Percentiles rank a stretch among this genome's conserved stretches.
Conservation (phyloP, 1,139 yeast genomes). For the Pichiaceae sp. region DNA sequence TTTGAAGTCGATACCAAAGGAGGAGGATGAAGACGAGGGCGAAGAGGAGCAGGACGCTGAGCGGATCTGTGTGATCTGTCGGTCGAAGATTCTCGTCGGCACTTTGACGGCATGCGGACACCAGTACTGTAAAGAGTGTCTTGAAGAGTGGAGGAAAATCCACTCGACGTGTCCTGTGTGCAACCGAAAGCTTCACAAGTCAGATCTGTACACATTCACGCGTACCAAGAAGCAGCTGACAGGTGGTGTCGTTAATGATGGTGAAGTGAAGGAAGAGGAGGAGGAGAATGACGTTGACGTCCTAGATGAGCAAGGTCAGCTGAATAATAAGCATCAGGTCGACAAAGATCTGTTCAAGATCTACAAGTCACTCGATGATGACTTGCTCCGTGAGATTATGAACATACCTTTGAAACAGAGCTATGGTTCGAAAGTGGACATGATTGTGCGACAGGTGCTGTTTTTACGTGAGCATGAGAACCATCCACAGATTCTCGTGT, state of each 20-base stretch:
- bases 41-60: constrained; percentile 25
- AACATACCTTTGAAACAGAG: constrained; percentile 25
- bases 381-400: constrained; percentile 36
- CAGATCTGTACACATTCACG: constrained; percentile 53
- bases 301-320: constrained; percentile 5
- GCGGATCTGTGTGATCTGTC: constrained; percentile 68
- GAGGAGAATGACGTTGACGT: constrained; percentile 5
- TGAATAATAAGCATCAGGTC: constrained; percentile 10
- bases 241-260: constrained; percentile 33
- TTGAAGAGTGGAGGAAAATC: constrained; percentile 55
- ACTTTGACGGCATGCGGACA: constrained; percentile 86
- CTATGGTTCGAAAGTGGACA: constrained; percentile 81
- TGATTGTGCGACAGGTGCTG: constrained; percentile 63
- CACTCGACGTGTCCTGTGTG: constrained; percentile 71
- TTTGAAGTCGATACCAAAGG: constrained; percentile 37
- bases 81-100: constrained; percentile 60
- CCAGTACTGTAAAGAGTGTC: constrained; percentile 72
- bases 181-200: constrained; percentile 36
- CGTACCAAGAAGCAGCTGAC: constrained; percentile 35
- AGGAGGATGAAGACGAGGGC: constrained; percentile 2
- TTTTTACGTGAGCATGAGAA: constrained; percentile 55
- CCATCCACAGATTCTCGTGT: constrained; percentile 68
- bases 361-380: constrained; percentile 39
- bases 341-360: constrained; percentile 32
- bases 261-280: constrained; percentile 4